Base-by-base conservation (phyloP, 805 yeast species). In the Candida mattraensis region DNA sequence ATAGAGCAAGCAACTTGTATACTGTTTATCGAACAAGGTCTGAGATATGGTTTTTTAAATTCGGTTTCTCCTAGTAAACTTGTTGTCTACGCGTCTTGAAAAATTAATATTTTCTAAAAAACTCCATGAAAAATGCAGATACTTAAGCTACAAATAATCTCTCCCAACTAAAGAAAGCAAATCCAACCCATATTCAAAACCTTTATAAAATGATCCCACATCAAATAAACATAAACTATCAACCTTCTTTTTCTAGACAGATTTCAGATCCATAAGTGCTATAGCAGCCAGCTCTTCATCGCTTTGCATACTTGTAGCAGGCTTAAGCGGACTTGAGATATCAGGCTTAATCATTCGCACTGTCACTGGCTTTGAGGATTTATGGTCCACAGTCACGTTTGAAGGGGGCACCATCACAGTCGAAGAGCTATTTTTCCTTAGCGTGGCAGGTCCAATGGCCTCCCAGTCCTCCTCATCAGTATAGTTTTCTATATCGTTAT, bases 391-490 rank as follows among this genome's bases (percentile, higher is more conserved):
- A n/a, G 39, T 33, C 7, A 27, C 25, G 13, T 51, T 49, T 1
- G 48, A 39, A 9, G 55, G 48, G 3, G 60, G 51, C 1, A 50
- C 43, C 11, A 44, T 36, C 12, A 45, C 35, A 12, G 47, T 44
- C 6, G 55, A 45, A 13, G 45, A 47, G 27, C 47, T 47, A n/a
- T 45, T 45, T 27, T 48, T 54, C 25, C 58, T 45, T 19, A 87
- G 64, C 27, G 76, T 66, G 24, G 75, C 81, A 0, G 96, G 88
- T 1, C 97, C 97, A 35, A 89, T 82, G 0, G 87, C 65, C 44
- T 80, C 84, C 99, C 99, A 91, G 61, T 91, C 98, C 61, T 91
- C 99, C 55, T 91, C 98, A 60, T 91, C 99, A 0, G 99, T 91
- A 34, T 40, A 50, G 53, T 87, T 95, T 28, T 80, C 72, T 34